Base-by-base conservation (phyloP, 805 yeast species). In the Pichia cabralensis region DNA sequence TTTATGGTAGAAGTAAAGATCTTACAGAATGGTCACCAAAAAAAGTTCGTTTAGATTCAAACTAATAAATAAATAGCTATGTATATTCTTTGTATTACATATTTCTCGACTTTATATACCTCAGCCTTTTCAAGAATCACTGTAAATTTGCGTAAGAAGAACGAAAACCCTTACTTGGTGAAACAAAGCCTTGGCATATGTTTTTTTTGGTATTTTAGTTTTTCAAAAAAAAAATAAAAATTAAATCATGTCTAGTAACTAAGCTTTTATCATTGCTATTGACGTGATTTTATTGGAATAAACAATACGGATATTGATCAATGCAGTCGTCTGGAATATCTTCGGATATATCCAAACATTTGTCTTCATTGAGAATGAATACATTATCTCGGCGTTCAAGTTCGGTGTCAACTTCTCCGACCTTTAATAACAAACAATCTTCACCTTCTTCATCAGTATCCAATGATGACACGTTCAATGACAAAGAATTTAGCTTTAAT, bases 1-100 rank as follows among this genome's bases (percentile, higher is more conserved):
- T 46, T 25, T 53, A 53, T 30, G 55, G 48, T 9, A 38, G 58
- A 30, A 42, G 57, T 3, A 40, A 52, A 12, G 40, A 41, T 15
- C 22, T 50, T 6, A 46, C 50, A 10, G 38, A 33, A 4, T 47
- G 51, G 51, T 42, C 47, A 6, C 47, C 45, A 16, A 32, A 35
- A 24, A 46, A 30, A 31, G 28, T 40, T 4, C 41, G 44, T 27
- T 22, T 46, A 8, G 48, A 39, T 28, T 44, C 49, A 8, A 39
- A 31, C 15, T 39, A 34, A 20, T 25, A 7, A 13, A n/a, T 24
- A 9, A 11, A 15, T n/a, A n/a, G n/a, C n/a, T n/a, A n/a, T n/a
- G n/a, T n/a, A n/a, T n/a, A n/a, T n/a, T n/a, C n/a, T n/a, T n/a
- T n/a, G n/a, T n/a, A n/a, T n/a, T n/a, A n/a, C n/a, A n/a, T n/a